Base-by-base conservation (phyloP, 805 yeast genomes). In the Isabelozyma heimii region DNA sequence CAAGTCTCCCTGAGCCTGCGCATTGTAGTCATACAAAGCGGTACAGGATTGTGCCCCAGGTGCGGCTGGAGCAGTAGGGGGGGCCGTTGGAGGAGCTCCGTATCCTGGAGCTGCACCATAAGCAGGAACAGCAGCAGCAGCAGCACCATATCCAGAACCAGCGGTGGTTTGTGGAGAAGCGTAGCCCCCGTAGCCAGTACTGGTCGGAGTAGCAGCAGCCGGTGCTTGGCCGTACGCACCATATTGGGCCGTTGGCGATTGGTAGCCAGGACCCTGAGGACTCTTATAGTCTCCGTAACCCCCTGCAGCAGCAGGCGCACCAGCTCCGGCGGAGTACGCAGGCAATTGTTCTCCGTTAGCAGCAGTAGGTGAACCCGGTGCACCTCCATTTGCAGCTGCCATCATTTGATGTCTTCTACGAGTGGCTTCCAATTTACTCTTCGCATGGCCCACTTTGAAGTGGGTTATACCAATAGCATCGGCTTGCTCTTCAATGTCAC, bases 1-100 rank as follows among this genome's bases (percentile, higher is more conserved):
- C 61, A 94, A 76, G 63, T 94, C 99, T 17, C 98, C 98, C 30
- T 80, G 88, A 0, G 97, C 94, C 67, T 91, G 97, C 0, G 98
- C 97, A 8, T 85, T 72, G 67, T 89, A 92, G 61, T 91, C 97
- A 65, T 91, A 92, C 45, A 91, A 67, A 0, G 99, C 97, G 10
- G 96, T 87, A 61, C 97, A 91, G 12, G 86, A 80, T 58, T 83
- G 85, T 3, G 63, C 72, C 4, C 67, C 73, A 8, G 76, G 63
- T 3, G 67, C 60, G 1, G 71, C 65, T 9, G 73, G 69, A 35
- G 63, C 57, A 5, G 54, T 44, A 4, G 56, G 47, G 13, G 60
- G 55, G 5, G 62, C 58, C 8, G 54, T 50, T 5, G 54, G 52
- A 20, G 73, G 63, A 40, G 64, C 54, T 5, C 58, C 62, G 37